A percentile compares a stretch with the other conserved stretches of the same genome.
Conservation (phyloP, 2,329 filamentous ascomycete genomes). For the Aspergillus udagawae region DNA sequence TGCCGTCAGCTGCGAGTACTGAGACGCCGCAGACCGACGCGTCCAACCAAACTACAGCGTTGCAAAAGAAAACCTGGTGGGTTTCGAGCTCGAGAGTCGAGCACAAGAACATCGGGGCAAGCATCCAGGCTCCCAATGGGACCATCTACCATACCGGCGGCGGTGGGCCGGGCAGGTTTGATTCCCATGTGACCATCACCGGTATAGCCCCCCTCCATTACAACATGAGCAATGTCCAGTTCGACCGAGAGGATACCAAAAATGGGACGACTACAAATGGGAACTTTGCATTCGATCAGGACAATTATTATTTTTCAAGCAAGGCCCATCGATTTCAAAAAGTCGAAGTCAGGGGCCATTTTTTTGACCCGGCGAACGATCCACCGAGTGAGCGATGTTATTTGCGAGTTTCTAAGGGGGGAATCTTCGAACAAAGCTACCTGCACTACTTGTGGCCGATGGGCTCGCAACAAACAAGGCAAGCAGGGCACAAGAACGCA, state of each 20-base stretch:
- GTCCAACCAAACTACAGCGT: background rate
- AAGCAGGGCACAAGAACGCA: too few species aligned
- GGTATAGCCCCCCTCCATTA: background rate
- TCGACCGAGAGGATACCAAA: background rate
- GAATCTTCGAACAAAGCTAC: too few species aligned
- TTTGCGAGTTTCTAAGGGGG: too few species aligned
- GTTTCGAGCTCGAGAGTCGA: background rate
- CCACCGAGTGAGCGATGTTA: too few species aligned
- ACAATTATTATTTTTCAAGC: too few species aligned
- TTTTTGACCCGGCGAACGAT: too few species aligned
- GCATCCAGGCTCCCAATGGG: background rate
- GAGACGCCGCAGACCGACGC: background rate
- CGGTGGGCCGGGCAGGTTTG: too few species aligned
- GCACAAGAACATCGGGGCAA: background rate
- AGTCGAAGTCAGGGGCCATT: too few species aligned
- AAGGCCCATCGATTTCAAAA: too few species aligned
- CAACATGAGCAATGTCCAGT: background rate
- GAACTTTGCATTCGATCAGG: too few species aligned
- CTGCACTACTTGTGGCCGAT: too few species aligned
- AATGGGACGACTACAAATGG: background rate
- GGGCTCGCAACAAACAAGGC: too few species aligned
- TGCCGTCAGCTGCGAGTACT: background rate
- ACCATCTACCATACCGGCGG: background rate
- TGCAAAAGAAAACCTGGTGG: background rate
- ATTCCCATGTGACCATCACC: background rate